phyloP scores from a whole-genome alignment of 164 flowering plant species.

The Dillenia suffruticosa region DNA sequence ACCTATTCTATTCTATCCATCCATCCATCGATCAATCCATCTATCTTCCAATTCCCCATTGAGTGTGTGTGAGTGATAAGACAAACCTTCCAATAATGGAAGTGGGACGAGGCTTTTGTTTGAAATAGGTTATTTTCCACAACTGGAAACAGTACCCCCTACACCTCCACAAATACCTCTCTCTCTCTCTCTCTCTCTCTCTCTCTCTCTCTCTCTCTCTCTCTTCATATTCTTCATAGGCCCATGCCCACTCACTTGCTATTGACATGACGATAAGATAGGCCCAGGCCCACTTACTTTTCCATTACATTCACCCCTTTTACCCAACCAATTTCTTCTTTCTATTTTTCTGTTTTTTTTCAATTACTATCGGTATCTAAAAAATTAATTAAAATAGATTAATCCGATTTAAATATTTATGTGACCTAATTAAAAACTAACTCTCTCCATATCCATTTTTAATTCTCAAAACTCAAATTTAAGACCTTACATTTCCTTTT shows the following conservation, averaged over 20 bases:
- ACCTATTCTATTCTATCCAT: neutral
- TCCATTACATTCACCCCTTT: too few species aligned
- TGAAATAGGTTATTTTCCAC: slow-evolving; percentile 16
- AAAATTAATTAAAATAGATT: too few species aligned
- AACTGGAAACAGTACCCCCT: slow-evolving; percentile 25
- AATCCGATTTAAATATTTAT: too few species aligned
- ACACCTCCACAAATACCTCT: neutral
- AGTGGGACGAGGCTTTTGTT: slow-evolving; percentile 41
- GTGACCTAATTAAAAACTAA: too few species aligned
- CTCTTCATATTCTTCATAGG: neutral
- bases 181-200: slow-evolving; percentile 5
- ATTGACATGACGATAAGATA: neutral
- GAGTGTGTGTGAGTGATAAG: neutral
- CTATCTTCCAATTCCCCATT: neutral
- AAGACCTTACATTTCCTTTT: too few species aligned
- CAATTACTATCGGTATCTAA: too few species aligned
- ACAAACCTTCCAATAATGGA: slow-evolving; percentile 42
- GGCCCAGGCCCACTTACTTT: neutral
- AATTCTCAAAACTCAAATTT: too few species aligned
- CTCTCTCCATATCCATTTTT: too few species aligned
- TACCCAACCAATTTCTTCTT: too few species aligned
- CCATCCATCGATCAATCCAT: neutral
- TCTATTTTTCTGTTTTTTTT: too few species aligned
- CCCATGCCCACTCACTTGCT: neutral
- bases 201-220: neutral